Conservation (phyloP, 768 basidiomycete species). For the Boletus pseudopeckii region DNA sequence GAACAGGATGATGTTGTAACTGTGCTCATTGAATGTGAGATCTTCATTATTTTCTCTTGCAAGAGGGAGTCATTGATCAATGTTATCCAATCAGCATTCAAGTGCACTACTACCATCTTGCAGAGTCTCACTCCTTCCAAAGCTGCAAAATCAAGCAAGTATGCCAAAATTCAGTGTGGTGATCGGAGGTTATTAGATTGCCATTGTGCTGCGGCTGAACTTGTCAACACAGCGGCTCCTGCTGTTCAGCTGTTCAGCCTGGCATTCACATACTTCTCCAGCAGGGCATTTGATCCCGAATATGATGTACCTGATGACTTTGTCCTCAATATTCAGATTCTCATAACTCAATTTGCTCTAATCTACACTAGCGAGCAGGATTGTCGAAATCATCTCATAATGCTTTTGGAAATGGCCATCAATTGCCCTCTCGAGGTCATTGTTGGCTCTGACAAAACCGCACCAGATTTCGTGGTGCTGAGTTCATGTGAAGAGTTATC, state of each 20-base stretch:
- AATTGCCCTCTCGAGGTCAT: not conserved
- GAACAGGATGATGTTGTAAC: no score
- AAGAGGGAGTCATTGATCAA: no score
- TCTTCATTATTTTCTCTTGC: no score
- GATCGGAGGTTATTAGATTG: constrained; percentile 10
- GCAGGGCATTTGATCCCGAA: constrained; percentile 12
- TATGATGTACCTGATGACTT: constrained; percentile 8
- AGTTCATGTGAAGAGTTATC: not conserved
- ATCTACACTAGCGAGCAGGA: constrained; percentile 8
- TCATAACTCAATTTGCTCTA: constrained; percentile 14
- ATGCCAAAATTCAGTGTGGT: not conserved
- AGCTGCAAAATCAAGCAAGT: not conserved
- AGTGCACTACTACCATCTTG: no score
- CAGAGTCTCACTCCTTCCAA: no score
- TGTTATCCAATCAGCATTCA: no score
- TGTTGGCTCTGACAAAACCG: not conserved
- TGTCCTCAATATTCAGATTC: not conserved
- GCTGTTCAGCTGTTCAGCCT: constrained; percentile 20
- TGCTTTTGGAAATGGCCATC: constrained; percentile 1
- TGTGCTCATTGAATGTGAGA: no score
- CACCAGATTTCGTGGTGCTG: not conserved
- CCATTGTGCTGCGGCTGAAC: not conserved
- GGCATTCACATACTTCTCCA: constrained; percentile 27
- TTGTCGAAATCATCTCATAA: not conserved
- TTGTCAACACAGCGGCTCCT: not conserved